These are phyloP conservation scores for Solanum pinnatisectum DNA, from an alignment of 257 asterid genomes.

Conservation along the genomic window DNA sequence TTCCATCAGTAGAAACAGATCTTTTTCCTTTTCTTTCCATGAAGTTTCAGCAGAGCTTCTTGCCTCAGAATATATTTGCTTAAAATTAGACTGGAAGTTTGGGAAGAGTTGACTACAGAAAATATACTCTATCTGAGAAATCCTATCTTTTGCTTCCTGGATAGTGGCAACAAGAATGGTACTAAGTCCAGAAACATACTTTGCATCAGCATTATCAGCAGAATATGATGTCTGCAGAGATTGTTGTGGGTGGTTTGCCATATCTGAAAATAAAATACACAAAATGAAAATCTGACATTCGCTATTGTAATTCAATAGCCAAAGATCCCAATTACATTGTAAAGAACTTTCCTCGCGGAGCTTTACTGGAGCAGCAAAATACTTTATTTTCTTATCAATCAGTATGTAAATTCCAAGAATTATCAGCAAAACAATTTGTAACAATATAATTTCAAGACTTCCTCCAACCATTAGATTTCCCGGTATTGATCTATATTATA, in stretches of 20 bases:
- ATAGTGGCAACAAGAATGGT: slow-evolving; percentile 79
- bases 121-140: slow-evolving; percentile 80
- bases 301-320: not conserved
- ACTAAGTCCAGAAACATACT: slow-evolving; percentile 65
- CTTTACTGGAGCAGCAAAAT: not conserved
- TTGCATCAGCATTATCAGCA: slow-evolving; percentile 37
- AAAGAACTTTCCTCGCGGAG: not conserved
- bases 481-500: not conserved
- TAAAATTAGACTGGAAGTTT: slow-evolving; percentile 33
- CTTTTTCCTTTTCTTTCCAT: slow-evolving; percentile 53
- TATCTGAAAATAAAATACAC: slow-evolving; percentile 8
- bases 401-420: not conserved
- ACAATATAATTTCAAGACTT: not conserved
- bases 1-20: slow-evolving; percentile 42
- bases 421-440: not conserved
- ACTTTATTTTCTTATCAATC: not conserved
- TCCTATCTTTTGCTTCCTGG: slow-evolving; percentile 84
- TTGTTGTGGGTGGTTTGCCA: slow-evolving; percentile 41
- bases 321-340: not conserved
- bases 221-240: slow-evolving; percentile 31
- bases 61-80: slow-evolving; percentile 52
- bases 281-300: not conserved
- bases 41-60: slow-evolving; percentile 56
- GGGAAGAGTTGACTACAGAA: slow-evolving; percentile 81
- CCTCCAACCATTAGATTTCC: not conserved